Evolutionary conservation across 495 filamentous ascomycete species (phyloP), one percentile per base, ranked within the genome.

Genomic region (Penicillium mononematosum): DNA sequence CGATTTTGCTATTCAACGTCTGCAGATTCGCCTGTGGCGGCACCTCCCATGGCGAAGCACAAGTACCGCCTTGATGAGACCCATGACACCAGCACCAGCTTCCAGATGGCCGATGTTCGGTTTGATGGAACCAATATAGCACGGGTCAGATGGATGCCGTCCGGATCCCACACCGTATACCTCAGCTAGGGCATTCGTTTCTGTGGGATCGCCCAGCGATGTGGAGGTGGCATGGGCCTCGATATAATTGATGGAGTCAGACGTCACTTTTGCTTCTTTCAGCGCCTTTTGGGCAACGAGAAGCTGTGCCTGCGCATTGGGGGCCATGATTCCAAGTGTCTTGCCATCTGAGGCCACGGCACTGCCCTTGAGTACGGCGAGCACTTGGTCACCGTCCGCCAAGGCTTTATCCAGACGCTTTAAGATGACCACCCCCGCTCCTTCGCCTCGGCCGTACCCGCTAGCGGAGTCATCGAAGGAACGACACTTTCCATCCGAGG

Each of bases 61-160:
- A 27, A 82, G 11, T 1, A 78, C 66, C 0, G 78, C 77, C 67
- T 86, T 87, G 7, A 88, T 64, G 0, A 87, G 45, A 1, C 81
- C 81, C 14, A 84, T 82, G 41, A 83, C 53, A 8, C 84, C 84
- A 2, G 78, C 80, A 12, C 77, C 72, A 5, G 73, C 80, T 57
- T 81, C 81, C 17, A 68, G 47, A 62, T 83, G 82, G 0, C 83
- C 81, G 52, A 82, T 67, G 31, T 78, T 75, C 9, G 77, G 73
- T 51, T 82, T 83, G 45, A 82, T 58, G 2, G 76, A 78, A 2
- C 79, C 77, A 5, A 70, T 62, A 24, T 24, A 58, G 32, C 53
- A 50, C 22, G 62, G 63, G 27, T 50, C 6, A 48, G 12, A 76
- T 59, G 7, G 74, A 32, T 32, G 31, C 31, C 31, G 9, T 32